Conservation (phyloP, 306 rosid species). For the Coriaria nepalensis region DNA sequence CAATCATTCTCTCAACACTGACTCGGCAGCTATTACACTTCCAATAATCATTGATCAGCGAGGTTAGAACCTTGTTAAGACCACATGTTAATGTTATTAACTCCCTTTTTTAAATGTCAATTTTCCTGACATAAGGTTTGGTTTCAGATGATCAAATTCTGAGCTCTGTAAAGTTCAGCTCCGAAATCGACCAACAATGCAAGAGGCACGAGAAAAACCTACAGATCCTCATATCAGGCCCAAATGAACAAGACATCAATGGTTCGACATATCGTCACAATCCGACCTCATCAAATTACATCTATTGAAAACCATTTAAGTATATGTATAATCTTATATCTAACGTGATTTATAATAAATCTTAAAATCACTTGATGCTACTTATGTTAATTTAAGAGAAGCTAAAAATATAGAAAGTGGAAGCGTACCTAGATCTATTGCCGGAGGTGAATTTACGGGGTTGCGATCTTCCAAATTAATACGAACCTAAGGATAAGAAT, state of each 20-base stretch:
- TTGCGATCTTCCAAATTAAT: slow-evolving; percentile 32
- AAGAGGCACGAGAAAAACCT: slow-evolving; percentile 38
- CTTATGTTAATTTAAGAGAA: too few species aligned
- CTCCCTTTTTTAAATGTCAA: neutral
- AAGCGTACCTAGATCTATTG: too few species aligned
- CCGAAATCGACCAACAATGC: slow-evolving; percentile 52
- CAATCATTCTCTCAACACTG: slow-evolving; percentile 23
- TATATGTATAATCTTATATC: too few species aligned
- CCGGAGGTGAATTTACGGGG: too few species aligned
- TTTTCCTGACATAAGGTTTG: slow-evolving; percentile 10
- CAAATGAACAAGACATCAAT: slow-evolving; percentile 31
- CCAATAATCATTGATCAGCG: slow-evolving; percentile 26
- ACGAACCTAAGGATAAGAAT: too few species aligned
- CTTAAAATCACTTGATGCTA: too few species aligned
- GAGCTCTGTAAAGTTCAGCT: slow-evolving; percentile 42
- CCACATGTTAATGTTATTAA: slow-evolving; percentile 8
- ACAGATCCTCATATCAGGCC: slow-evolving; percentile 37
- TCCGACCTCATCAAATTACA: slow-evolving; percentile 12
- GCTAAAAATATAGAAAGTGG: too few species aligned
- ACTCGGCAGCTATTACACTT: slow-evolving; percentile 23
- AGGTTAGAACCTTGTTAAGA: slow-evolving; percentile 34
- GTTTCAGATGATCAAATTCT: slow-evolving; percentile 31
- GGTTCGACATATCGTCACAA: slow-evolving; percentile 31
- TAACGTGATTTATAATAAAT: too few species aligned
- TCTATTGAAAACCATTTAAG: too few species aligned